Conservation (phyloP, 2,329 filamentous ascomycete species). For the Teratosphaeriaceae sp. region DNA sequence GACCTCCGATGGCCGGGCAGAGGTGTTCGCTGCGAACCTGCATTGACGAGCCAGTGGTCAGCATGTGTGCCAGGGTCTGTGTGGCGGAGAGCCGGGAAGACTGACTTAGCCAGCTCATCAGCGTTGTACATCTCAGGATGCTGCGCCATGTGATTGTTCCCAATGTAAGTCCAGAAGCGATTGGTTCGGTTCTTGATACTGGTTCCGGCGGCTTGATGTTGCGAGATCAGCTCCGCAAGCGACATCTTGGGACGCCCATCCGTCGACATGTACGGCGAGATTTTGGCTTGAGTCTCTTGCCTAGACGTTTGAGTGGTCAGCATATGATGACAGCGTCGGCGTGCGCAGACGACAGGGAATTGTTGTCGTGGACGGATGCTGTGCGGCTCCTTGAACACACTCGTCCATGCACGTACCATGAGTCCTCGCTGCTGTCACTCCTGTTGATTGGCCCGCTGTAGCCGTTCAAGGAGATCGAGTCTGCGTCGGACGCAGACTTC, state of each 20-base stretch:
- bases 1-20: not conserved
- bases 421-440: conserved; percentile 14
- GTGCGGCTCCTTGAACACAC: no score
- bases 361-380: no score
- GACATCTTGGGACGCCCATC: conserved; percentile 19
- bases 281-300: conserved; percentile 15
- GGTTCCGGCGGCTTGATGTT: conserved; percentile 18
- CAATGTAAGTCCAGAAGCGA: conserved; percentile 32
- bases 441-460: conserved; percentile 1
- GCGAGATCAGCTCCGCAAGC: conserved; percentile 25
- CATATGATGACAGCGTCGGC: no score
- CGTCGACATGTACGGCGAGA: conserved; percentile 7
- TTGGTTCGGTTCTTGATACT: conserved; percentile 24
- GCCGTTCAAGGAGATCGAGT: conserved; percentile 22
- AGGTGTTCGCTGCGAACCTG: not conserved
- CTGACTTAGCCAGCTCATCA: conserved; percentile 25
- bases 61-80: conserved; percentile 7
- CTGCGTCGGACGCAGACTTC: conserved; percentile 12
- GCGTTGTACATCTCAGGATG: conserved; percentile 26
- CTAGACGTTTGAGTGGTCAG: no score
- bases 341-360: no score
- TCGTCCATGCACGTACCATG: conserved; percentile 13
- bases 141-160: conserved; percentile 28
- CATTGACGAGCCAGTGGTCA: not conserved
- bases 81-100: conserved; percentile 5